Evolutionary conservation across 164 flowering plant species (phyloP), one percentile per base, ranked within the genome.

Genomic region (Aristolochia californica): DNA sequence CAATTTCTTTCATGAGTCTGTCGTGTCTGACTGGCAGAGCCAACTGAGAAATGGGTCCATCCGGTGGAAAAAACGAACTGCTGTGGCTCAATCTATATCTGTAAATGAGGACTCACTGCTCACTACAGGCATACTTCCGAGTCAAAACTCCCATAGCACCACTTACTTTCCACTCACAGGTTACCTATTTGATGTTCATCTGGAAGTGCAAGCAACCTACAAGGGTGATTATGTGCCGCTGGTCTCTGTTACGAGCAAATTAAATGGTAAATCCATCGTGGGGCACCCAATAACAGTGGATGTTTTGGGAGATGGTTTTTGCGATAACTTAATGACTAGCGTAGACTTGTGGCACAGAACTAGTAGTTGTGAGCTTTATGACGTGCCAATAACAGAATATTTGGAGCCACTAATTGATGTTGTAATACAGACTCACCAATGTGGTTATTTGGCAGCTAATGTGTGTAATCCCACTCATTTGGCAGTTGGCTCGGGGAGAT

Each of bases 241-340:
- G 62, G 84, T 88, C 53, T 91, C 98, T 40, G 78, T 88, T 15
- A 76, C 82, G 96, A 84, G 96, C 77, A 86, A 82, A 66, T 65
- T 83, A 68, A 77, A 77, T 63, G 83, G 93, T 13, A 80, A 80
- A 66, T 82, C 96, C 15, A 80, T 91, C 34, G 65, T 85, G 11
- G 98, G 98, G 5, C 93, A 85, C 70, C 93, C 96, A 26, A 65
- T 88, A 43, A 62, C 83, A 0, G 78, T 88, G 28, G 95, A 83
- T 60, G 72, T 59, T 27, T 64, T 81, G 65, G 81, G 73, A 34
- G 80, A 82, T 55, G 81, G 84, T 24, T 62, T 48, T 56, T 77
- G 70, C 66, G 87, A 79, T 65, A 15, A 55, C 22, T 50, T 74
- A 24, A 13, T 74, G 20, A 57, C 59, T 51, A 60, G 52, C 57